These are phyloP conservation scores for Chlamydomonas urium DNA, from an alignment of 139 green algal genomes.

Conservation along the genomic window DNA sequence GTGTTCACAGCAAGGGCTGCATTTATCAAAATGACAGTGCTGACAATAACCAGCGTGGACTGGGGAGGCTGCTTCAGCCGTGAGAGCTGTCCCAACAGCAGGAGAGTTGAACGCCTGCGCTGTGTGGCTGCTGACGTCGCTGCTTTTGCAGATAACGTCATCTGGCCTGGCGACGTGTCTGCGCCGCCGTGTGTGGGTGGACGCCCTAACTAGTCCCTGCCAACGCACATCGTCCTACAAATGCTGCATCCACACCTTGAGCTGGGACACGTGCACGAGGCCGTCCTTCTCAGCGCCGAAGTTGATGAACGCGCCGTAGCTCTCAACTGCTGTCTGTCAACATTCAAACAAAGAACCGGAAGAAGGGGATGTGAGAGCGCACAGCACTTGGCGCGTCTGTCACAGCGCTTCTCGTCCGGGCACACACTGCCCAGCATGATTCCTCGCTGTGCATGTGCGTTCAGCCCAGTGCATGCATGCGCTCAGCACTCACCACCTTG, in stretches of 20 bases:
- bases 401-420: not conserved
- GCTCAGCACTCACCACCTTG: slow-evolving; percentile 42
- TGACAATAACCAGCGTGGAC: too few relatives aligned
- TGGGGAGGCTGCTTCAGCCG: too few relatives aligned
- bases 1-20: too few relatives aligned
- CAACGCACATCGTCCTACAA: too few relatives aligned
- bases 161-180: too few relatives aligned
- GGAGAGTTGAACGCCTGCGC: too few relatives aligned
- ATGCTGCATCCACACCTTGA: slow-evolving; percentile 42
- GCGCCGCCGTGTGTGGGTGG: too few relatives aligned
- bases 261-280: slow-evolving; percentile 94
- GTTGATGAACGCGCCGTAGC: slow-evolving; percentile 93
- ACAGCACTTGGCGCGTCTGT: not conserved
- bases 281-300: slow-evolving; percentile 78
- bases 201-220: too few relatives aligned
- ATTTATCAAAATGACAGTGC: too few relatives aligned
- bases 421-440: not conserved
- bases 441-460: not conserved
- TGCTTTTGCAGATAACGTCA: too few relatives aligned
- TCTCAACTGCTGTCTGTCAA: slow-evolving; percentile 47
- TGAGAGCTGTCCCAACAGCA: too few relatives aligned
- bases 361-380: not conserved
- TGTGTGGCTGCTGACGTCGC: too few relatives aligned
- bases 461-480: not conserved
- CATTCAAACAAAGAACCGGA: slow-evolving; percentile 7